Evolutionary conservation across 352 stramenopile genomes (phyloP), one percentile per base, ranked within the genome.

Genomic region (Globisporangium spiculum): DNA sequence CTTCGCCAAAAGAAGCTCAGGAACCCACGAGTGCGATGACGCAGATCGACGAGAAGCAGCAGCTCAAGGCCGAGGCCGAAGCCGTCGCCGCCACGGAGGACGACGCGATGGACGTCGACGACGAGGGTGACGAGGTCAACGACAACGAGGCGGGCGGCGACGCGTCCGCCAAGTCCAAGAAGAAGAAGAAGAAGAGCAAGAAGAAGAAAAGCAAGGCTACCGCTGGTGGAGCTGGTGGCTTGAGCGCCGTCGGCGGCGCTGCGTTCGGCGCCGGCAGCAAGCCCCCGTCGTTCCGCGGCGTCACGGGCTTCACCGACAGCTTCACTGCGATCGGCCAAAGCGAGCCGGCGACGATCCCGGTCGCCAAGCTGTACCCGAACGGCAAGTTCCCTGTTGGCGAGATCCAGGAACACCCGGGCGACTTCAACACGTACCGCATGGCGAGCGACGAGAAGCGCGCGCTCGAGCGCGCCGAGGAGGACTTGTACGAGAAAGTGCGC

Each of bases 401-500:
- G 36, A 46, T 46, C 36, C 36, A 46, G 36, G 36, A 46, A 12
- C 36, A 46, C 36, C 36, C 36, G 36, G 36, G 36, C 36, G 36
- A 46, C 36, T 46, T 46, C 10, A 46, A 46, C 36, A 46, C 36
- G 36, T 46, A 46, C 36, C 36, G 36, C 36, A 46, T 46, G 36
- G 36, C 36, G 36, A 46, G 36, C 36, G 36, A 46, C 10, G 36
- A 46, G 36, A 46, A 46, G 10, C 36, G 36, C 10, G 36, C 36
- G 36, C 36, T 46, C 36, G 36, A 46, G 9, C 36, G 36, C 36
- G 36, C 36, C 36, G 36, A 46, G 36, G 36, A 46, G 36, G 36
- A 46, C 9, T 4, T 46, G 36, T 46, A 46, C 36, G 36, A 46
- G 38, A 77, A 76, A 71, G 74, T 98, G 5, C 87, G 96, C 57